Evolutionary conservation across 139 green algal genomes (phyloP).

Genomic region (Chlamydomonas incerta): DNA sequence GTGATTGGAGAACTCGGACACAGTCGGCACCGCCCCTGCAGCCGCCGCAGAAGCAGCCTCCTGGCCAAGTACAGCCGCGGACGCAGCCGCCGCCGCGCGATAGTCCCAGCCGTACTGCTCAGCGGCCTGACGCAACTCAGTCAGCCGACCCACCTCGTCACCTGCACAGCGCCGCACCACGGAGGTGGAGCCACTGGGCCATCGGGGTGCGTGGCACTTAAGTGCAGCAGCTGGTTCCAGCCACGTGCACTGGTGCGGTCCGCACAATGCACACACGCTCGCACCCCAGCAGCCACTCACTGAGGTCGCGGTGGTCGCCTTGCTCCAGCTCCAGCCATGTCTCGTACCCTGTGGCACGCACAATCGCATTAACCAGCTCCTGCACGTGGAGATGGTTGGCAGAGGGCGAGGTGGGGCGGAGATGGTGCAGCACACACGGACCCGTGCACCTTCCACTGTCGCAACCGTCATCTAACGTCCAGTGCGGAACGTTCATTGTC

Average conservation of each 20-base stretch:
- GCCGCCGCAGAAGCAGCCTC: too few species aligned
- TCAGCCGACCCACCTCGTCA: background rate
- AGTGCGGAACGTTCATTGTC: too few species aligned
- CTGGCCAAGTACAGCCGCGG: background rate
- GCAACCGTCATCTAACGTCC: too few species aligned
- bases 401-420: too few species aligned
- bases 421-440: too few species aligned
- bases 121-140: background rate
- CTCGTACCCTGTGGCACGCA: slow-evolving; percentile 15
- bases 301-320: background rate
- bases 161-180: background rate
- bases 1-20: background rate
- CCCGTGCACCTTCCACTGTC: too few species aligned
- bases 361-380: slow-evolving; percentile 1
- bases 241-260: too few species aligned
- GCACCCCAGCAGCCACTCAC: background rate
- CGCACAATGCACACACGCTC: background rate
- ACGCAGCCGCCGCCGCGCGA: background rate
- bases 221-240: too few species aligned
- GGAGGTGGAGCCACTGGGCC: too few species aligned
- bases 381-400: background rate
- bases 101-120: background rate
- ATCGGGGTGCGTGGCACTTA: too few species aligned
- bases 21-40: background rate
- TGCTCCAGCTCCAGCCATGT: slow-evolving; percentile 22